Base-by-base conservation (phyloP, 192 early-diverging fungal genomes). In the Cetraspora pellucida region DNA sequence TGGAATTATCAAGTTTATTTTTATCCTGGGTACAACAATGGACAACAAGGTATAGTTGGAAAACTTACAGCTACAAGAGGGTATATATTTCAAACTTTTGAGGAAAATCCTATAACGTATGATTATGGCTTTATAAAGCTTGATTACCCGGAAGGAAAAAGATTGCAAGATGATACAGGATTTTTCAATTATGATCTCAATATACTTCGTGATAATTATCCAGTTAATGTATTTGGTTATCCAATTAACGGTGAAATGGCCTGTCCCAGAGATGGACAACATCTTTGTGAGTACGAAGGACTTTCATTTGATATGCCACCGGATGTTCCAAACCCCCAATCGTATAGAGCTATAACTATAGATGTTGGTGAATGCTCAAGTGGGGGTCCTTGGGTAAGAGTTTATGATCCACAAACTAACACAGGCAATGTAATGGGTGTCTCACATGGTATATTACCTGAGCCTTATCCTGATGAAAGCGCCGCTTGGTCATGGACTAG, bases 341-440 rank as follows among this genome's bases (percentile, higher is more conserved):
- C 0, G 58, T 28, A 60, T 60, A 60, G 25, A 23, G 58, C 1
- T 60, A 60, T 60, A 60, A 10, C 27, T 60, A 30, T 30, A 60
- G 58, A 60, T 28, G 58, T 60, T 60, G 58, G 58, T 60, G 3
- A 1, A 0, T 3, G 58, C 27, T 60, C 58, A 60, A 60, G 58
- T 60, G 58, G 58, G 11, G 58, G 25, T 60, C 58, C 58, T 60
- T 60, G 58, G 58, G 2, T 60, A 60, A 60, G 58, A 60, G 28
- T 0, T 60, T 60, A 60, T 60, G 11, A 60, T 60, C 58, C 58
- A 60, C 2, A 60, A 27, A 60, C 58, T 60, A 60, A 60, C 21
- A 3, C 58, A 30, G 58, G 58, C 58, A 23, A 10, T 60, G 21
- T 60, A 60, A 28, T 25, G 7, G 58, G 58, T 60, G 11, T 60